Evolutionary conservation across 257 asterid species (phyloP).

Genomic region (Fraxinus pennsylvanica): DNA sequence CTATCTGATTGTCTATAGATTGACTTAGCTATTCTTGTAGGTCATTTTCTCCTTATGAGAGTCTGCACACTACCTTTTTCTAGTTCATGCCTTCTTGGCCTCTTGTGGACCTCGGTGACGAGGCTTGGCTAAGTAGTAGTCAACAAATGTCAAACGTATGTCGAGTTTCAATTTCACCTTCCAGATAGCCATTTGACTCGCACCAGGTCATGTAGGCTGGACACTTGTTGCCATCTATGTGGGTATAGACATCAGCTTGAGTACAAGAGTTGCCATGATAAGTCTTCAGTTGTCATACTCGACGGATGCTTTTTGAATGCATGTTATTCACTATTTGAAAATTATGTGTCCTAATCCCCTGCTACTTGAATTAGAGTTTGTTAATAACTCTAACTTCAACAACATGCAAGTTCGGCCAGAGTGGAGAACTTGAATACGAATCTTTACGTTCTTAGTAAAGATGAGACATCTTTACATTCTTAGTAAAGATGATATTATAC

Average conservation of each 20-base stretch:
- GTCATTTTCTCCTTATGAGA: background rate
- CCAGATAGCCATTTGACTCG: background rate
- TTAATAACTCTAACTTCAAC: background rate
- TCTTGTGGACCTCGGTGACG: background rate
- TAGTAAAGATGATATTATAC: background rate
- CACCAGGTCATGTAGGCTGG: background rate
- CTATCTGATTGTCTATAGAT: background rate
- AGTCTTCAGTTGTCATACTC: background rate
- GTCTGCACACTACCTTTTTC: background rate
- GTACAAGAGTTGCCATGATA: background rate
- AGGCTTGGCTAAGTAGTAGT: background rate
- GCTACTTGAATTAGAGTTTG: background rate
- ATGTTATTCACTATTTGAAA: background rate
- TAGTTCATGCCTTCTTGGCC: background rate
- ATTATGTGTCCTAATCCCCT: background rate
- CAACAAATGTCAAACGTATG: background rate
- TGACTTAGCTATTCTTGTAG: background rate
- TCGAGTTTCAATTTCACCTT: background rate
- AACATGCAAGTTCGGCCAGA: background rate
- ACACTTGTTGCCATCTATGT: background rate
- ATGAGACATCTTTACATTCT: background rate
- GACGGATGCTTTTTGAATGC: background rate
- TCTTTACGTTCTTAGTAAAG: background rate
- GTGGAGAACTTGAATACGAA: background rate
- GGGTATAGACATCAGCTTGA: background rate